Base-by-base conservation (phyloP, 2,329 filamentous ascomycete genomes). In the Rugonectria rugulosa region DNA sequence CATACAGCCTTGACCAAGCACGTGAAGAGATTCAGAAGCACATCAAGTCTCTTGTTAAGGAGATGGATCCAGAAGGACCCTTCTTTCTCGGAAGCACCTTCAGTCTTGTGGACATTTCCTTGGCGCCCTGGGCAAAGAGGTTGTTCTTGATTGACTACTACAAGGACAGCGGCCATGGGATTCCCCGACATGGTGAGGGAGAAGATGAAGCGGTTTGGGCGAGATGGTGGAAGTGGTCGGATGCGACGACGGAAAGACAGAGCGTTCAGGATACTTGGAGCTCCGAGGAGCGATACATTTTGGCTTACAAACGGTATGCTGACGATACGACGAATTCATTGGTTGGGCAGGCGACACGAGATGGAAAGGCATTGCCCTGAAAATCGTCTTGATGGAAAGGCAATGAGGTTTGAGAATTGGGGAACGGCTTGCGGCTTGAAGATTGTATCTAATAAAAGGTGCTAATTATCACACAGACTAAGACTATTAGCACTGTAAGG, bases 81-180 rank as follows among this genome's bases (percentile, higher is more conserved):
- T 93, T 83, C 74, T 93, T 92, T 67, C 68, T 87, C 1, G 89
- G 89, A 1, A 70, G 76, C 1, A 74, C 80, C 32, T 81, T 91
- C n/a, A 81, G 81, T 49, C 73, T 92, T 17, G 83, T 91, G 12
- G 90, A 94, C 70, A 77, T 92, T 20, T 82, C 85, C 59, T 74
- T 92, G 3, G 89, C 86, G 31, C 90, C 90, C 0, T 93, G 89
- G 89, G 86, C 87, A 0, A 82, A 86, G 64, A 79, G 90, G 12
- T 68, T 92, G 17, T 93, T 89, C 77, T 75, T 91, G 6, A 87
- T 93, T 62, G 88, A 93, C 63, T 81, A 91, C 59, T 93, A 88
- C 69, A 93, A 93, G 68, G 67, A 74, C 0, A 82, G 81, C 0
- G 83, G 83, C 0, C 61, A 79, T 3, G 79, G 78, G 0, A 74